Evolutionary conservation across 2,329 filamentous ascomycete genomes (phyloP), one percentile per base, ranked within the genome.

Genomic region (Colletotrichum sp.): DNA sequence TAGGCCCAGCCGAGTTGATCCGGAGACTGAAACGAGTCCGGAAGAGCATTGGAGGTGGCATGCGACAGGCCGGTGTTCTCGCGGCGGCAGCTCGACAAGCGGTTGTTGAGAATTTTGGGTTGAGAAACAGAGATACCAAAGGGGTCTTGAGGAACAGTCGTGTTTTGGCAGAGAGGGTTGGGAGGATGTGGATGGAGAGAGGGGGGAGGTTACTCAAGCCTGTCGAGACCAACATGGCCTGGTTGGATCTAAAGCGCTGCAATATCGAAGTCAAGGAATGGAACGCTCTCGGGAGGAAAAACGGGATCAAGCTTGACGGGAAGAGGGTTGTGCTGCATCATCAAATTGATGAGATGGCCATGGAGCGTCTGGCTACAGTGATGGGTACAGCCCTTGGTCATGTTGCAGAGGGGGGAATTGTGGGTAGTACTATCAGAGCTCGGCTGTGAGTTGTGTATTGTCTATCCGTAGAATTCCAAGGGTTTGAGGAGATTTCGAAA

Each of bases 1-100:
- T 88, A 27, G 88, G 87, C 13, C 55, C 80, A 5, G 86, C 87
- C 71, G 83, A 85, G 2, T 90, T 93, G 78, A 89, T 95, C 80
- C 91, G 91, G 80, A 91, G 92, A 68, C 92, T 93, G 6, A 87
- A 94, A n/a, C 94, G 94, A 92, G 89, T 96, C 30, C 89, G 95
- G 71, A 97, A 98, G 86, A 91, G 91, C 30, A 92, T 97, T 78
- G 95, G 95, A 25, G 95, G 95, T 55, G 95, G 94, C 0, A 87
- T 95, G 72, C 88, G 95, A 30, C 95, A 97, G 84, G 88, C 94
- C 0, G 95, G 95, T 70, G 91, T 97, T 2, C 87, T 97, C 16
- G 92, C 94, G 7, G 93, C 94, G 1, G 92, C 95, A 0, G 95
- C 95, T 1, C 87, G 94, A 27, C 93, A 96, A 6, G 94, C 94